Evolutionary conservation across 257 asterid species (phyloP).

Genomic region (Solanum lycopersicoides): DNA sequence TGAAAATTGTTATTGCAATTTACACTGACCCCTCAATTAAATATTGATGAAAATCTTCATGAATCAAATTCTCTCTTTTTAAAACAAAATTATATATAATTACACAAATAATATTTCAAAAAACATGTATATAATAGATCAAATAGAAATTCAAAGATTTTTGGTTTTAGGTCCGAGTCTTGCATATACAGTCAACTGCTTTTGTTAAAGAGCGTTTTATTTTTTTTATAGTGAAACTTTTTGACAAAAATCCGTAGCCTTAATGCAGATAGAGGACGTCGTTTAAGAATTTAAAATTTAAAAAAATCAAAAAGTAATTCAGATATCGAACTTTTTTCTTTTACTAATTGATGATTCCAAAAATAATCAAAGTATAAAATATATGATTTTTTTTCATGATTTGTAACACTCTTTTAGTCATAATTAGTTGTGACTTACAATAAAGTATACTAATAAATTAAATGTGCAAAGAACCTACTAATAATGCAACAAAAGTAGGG

Average conservation of each 20-base stretch:
- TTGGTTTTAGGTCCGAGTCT: not conserved
- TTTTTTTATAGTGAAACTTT: not conserved
- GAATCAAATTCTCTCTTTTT: not conserved
- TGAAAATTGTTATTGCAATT: not conserved
- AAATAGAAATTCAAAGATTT: not conserved
- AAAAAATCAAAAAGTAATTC: not conserved
- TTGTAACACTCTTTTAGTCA: not conserved
- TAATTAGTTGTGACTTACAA: not conserved
- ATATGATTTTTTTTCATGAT: too few species aligned
- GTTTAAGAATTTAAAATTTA: not conserved
- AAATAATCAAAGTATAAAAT: too few species aligned
- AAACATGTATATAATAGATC: not conserved
- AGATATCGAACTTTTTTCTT: not conserved
- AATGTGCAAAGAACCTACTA: not conserved
- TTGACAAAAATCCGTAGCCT: not conserved
- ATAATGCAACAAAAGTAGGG: not conserved
- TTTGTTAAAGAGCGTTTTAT: not conserved
- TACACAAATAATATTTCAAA: not conserved
- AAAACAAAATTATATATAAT: not conserved
- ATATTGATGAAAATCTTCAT: not conserved
- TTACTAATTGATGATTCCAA: not conserved
- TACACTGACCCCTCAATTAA: not conserved
- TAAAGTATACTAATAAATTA: not conserved
- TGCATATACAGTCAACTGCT: not conserved
- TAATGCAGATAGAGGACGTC: not conserved